These are phyloP conservation scores for Lotus japonicus DNA, from an alignment of 306 rosid genomes.

Conservation along the genomic window DNA sequence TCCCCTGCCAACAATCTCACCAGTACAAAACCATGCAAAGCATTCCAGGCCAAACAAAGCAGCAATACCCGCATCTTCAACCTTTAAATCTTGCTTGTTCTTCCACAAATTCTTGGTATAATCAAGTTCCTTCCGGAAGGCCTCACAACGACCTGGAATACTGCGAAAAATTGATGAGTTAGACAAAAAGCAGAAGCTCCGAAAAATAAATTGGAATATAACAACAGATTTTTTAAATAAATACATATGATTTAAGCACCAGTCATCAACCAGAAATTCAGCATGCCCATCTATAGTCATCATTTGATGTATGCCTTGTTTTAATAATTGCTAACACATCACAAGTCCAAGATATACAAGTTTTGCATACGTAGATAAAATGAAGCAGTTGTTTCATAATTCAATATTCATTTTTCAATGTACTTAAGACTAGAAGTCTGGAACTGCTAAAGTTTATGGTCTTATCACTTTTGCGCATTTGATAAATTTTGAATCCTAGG, in stretches of 20 bases:
- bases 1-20: constrained; percentile 91
- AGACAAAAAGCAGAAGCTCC: neutral
- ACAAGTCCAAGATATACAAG: neutral
- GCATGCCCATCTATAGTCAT: neutral
- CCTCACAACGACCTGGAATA: constrained; percentile 58
- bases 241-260: neutral
- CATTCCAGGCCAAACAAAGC: constrained; percentile 85
- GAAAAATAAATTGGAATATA: neutral
- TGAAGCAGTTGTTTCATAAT: neutral
- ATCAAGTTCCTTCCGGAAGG: constrained; percentile 71
- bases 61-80: constrained; percentile 76
- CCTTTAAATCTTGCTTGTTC: constrained; percentile 63
- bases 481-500: too few relatives aligned
- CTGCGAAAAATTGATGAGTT: constrained; percentile 36
- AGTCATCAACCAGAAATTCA: neutral
- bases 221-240: neutral
- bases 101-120: constrained; percentile 67
- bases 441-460: neutral
- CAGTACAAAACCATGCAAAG: constrained; percentile 75
- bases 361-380: neutral
- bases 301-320: neutral
- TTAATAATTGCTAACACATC: neutral
- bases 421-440: neutral
- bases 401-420: neutral
- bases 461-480: neutral